Conservation (phyloP, 306 rosid species). For the Acacia crassicarpa region DNA sequence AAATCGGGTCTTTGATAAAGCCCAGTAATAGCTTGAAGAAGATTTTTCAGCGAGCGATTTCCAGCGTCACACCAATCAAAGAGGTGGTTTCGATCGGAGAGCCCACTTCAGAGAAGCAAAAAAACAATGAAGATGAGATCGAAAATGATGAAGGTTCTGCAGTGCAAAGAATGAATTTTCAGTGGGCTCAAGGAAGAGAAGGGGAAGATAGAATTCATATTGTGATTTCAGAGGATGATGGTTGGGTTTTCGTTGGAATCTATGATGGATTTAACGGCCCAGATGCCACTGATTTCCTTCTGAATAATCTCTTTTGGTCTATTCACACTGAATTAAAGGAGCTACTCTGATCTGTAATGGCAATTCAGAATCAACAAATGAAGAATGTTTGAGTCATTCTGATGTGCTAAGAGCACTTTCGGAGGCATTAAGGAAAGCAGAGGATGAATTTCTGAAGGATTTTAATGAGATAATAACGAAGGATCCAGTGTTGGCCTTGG, state of each 20-base stretch:
- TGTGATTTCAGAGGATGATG: conserved; percentile 71
- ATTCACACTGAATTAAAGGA: conserved; percentile 59
- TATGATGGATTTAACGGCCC: conserved; percentile 95
- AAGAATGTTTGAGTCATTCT: conserved; percentile 29
- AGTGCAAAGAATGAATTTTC: conserved; percentile 48
- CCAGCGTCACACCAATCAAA: conserved; percentile 24
- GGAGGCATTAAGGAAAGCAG: conserved; percentile 57
- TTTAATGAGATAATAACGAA: conserved; percentile 48
- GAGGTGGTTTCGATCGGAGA: conserved; percentile 17
- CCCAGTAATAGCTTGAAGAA: conserved; percentile 35
- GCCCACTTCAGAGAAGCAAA: conserved; percentile 35
- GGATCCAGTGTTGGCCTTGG: conserved; percentile 77
- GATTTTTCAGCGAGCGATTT: conserved; percentile 42
- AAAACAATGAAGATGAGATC: conserved; percentile 16
- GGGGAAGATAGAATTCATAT: conserved; percentile 87
- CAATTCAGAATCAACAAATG: conserved; percentile 10
- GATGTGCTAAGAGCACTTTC: conserved; percentile 67
- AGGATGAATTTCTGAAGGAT: conserved; percentile 54
- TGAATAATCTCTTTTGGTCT: conserved; percentile 55
- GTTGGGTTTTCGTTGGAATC: conserved; percentile 86
- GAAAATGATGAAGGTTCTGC: conserved; percentile 14
- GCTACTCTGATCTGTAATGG: background rate
- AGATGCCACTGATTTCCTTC: conserved; percentile 83
- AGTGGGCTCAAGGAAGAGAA: conserved; percentile 90
- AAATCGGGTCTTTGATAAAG: conserved; percentile 2